These are phyloP conservation scores for Aristolochia contorta DNA, from an alignment of 164 flowering plant genomes.

Conservation along the genomic window DNA sequence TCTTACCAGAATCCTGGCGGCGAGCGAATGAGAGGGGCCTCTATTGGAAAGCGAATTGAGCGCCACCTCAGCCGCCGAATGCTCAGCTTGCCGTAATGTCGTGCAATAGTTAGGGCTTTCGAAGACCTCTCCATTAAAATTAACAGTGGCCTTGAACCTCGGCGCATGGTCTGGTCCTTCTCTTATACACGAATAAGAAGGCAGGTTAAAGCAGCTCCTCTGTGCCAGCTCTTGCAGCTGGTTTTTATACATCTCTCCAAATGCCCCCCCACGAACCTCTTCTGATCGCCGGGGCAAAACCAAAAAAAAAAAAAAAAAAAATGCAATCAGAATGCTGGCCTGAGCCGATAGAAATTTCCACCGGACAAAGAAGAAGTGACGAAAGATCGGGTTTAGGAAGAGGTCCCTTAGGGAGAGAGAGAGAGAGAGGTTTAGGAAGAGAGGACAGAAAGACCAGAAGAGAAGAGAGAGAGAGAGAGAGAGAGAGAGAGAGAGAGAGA, in stretches of 20 bases:
- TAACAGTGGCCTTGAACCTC: conserved; percentile 85
- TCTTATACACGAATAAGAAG: conserved; percentile 78
- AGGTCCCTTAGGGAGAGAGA: neutral
- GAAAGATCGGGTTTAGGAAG: neutral
- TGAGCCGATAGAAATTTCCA: too few relatives aligned
- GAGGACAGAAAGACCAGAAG: neutral
- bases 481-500: too few relatives aligned
- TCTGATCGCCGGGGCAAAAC: neutral
- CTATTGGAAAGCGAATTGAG: conserved; percentile 70
- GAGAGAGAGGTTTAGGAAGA: neutral
- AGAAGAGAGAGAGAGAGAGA: neutral
- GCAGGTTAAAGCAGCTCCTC: conserved; percentile 96
- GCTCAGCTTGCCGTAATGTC: conserved; percentile 96
- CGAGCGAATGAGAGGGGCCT: conserved; percentile 85
- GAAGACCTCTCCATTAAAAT: conserved; percentile 86
- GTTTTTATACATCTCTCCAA: conserved; percentile 79
- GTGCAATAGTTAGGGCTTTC: conserved; percentile 80
- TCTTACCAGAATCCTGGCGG: conserved; percentile 80
- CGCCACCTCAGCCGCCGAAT: conserved; percentile 97
- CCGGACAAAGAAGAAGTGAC: too few relatives aligned
- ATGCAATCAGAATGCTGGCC: too few relatives aligned
- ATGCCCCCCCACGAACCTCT: conserved; percentile 1
- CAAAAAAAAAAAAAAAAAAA: too few relatives aligned
- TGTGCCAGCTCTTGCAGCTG: conserved; percentile 99
- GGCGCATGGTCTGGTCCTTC: conserved; percentile 99